A percentile compares a stretch with the other conserved stretches of the same genome.
These are phyloP conservation scores for Dillenia suffruticosa DNA, from an alignment of 164 flowering plant genomes.

Conservation along the genomic window DNA sequence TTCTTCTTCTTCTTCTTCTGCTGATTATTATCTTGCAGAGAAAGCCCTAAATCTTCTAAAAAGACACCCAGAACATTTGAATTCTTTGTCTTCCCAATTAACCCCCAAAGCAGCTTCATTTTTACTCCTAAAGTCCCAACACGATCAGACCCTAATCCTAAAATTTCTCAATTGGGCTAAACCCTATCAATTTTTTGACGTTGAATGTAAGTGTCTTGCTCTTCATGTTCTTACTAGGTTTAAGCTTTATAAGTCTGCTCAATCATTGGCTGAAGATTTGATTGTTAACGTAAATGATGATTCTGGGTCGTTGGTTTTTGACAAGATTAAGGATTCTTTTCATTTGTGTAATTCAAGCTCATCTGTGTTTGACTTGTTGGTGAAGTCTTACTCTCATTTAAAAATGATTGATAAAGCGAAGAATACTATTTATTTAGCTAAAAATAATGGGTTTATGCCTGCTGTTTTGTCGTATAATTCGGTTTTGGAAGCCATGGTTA, in stretches of 20 bases:
- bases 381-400: slow-evolving; percentile 55
- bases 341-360: slow-evolving; percentile 48
- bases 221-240: slow-evolving; percentile 74
- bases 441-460: slow-evolving; percentile 65
- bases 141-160: slow-evolving; percentile 41
- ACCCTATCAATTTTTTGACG: slow-evolving; percentile 44
- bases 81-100: slow-evolving; percentile 42
- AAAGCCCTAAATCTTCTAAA: slow-evolving; percentile 45
- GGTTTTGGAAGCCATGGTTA: slow-evolving; percentile 52
- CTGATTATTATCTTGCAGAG: slow-evolving; percentile 40
- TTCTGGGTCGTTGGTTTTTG: slow-evolving; percentile 33
- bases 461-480: slow-evolving; percentile 79
- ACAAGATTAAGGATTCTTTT: slow-evolving; percentile 50
- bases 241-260: slow-evolving; percentile 69
- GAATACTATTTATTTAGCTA: slow-evolving; percentile 41
- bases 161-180: slow-evolving; percentile 65
- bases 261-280: slow-evolving; percentile 43
- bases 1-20: slow-evolving; percentile 18
- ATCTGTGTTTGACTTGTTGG: slow-evolving; percentile 75
- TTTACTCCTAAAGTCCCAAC: slow-evolving; percentile 54
- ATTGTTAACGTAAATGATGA: slow-evolving; percentile 17
- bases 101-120: slow-evolving; percentile 59
- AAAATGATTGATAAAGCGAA: slow-evolving; percentile 47
- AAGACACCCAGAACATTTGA: slow-evolving; percentile 35
- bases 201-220: slow-evolving; percentile 45